Evolutionary conservation across 2,329 filamentous ascomycete genomes (phyloP).

Genomic region (Epichloe sp.): DNA sequence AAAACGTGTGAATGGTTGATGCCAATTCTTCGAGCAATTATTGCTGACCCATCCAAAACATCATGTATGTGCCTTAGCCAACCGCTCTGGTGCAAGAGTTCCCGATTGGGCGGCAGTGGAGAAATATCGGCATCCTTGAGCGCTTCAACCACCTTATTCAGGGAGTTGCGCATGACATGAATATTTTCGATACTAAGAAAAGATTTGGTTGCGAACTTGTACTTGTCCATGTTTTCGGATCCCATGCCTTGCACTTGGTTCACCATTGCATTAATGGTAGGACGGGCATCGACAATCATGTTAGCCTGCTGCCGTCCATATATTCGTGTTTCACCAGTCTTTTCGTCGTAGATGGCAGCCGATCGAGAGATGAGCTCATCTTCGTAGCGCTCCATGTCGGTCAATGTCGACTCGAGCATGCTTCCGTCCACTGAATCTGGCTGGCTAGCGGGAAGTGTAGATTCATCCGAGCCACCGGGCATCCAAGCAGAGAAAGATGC

Average conservation of each 20-base stretch:
- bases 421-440: slow-evolving; percentile 29
- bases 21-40: slow-evolving; percentile 79
- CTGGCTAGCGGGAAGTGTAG: slow-evolving; percentile 31
- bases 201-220: slow-evolving; percentile 79
- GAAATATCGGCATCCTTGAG: slow-evolving; percentile 88
- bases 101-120: slow-evolving; percentile 66
- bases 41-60: slow-evolving; percentile 68
- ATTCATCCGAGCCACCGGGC: slow-evolving; percentile 20
- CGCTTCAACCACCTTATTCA: slow-evolving; percentile 76
- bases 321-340: slow-evolving; percentile 49
- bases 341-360: slow-evolving; percentile 36
- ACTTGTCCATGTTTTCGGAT: slow-evolving; percentile 96
- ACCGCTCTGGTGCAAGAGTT: slow-evolving; percentile 67
- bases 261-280: slow-evolving; percentile 83
- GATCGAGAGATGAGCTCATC: slow-evolving; percentile 46
- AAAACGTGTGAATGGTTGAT: slow-evolving; percentile 89
- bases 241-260: slow-evolving; percentile 90
- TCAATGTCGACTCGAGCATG: slow-evolving; percentile 34
- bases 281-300: slow-evolving; percentile 88
- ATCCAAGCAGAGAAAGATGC: slow-evolving; percentile 60
- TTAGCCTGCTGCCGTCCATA: slow-evolving; percentile 92
- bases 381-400: slow-evolving; percentile 52
- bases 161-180: slow-evolving; percentile 88
- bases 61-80: slow-evolving; percentile 86
- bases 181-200: slow-evolving; percentile 98